Evolutionary conservation across 768 basidiomycete genomes (phyloP).

Genomic region (Macrolepiota albuminosa): DNA sequence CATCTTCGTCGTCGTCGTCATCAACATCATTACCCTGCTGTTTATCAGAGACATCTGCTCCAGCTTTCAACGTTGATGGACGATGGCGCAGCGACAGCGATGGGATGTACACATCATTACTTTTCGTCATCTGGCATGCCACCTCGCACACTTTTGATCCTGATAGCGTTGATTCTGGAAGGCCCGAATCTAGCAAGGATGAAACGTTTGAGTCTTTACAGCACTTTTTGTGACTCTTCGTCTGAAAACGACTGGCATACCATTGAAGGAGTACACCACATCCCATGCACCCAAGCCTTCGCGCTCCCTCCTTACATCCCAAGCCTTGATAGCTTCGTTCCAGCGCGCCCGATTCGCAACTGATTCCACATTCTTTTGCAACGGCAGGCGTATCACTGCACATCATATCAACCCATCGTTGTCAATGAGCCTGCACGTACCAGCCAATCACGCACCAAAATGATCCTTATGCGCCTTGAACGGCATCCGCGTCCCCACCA

Average conservation of each 20-base stretch:
- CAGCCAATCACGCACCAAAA: constrained; percentile 35
- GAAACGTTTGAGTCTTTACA: neutral
- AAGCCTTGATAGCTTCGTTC: constrained; percentile 35
- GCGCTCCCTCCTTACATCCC: constrained; percentile 42
- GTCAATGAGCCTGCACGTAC: neutral
- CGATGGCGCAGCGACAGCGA: constrained; percentile 23
- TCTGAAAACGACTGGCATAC: constrained; percentile 8
- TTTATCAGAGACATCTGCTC: neutral
- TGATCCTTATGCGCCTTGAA: constrained; percentile 46
- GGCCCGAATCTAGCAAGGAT: constrained; percentile 14
- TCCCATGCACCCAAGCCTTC: constrained; percentile 36
- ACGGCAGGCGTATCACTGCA: constrained; percentile 44
- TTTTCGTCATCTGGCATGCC: constrained; percentile 19
- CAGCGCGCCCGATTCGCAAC: constrained; percentile 31
- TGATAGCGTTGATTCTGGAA: constrained; percentile 17
- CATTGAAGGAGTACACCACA: constrained; percentile 34
- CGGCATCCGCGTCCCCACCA: constrained; percentile 51
- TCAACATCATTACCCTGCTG: constrained; percentile 22
- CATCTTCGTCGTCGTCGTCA: constrained; percentile 36
- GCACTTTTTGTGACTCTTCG: neutral
- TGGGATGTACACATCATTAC: constrained; percentile 39
- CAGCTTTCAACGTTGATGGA: constrained; percentile 15
- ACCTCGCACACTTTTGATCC: constrained; percentile 17
- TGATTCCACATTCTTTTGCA: constrained; percentile 36
- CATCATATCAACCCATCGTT: neutral